phyloP scores from a whole-genome alignment of 73 alveolate species.

The Tetrahymena malaccensis region DNA sequence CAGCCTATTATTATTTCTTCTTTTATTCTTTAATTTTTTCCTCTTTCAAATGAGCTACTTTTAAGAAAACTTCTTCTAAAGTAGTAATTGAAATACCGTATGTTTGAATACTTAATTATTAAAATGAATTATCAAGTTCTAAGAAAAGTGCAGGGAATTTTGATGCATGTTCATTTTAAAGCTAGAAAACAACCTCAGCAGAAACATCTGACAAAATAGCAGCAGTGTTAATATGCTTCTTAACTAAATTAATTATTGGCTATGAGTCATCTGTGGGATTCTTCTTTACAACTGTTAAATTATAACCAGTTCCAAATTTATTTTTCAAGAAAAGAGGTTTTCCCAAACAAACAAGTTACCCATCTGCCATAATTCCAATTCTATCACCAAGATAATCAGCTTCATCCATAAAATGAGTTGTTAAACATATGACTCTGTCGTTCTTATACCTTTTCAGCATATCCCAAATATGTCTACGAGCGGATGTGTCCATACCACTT shows the following conservation, averaged over 20 bases:
- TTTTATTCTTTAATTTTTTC: constrained; percentile 28
- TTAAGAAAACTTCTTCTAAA: constrained; percentile 87
- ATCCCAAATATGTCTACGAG: constrained; percentile 93
- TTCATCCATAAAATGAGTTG: constrained; percentile 97
- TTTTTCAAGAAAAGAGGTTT: constrained; percentile 83
- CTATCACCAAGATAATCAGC: constrained; percentile 98
- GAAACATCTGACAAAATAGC: constrained; percentile 42
- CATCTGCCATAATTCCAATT: constrained; percentile 92
- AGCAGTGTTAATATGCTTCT: constrained; percentile 6
- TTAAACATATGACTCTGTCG: constrained; percentile 78
- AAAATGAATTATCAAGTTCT: constrained; percentile 52
- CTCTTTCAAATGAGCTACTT: constrained; percentile 68
- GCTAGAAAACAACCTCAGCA: constrained; percentile 59
- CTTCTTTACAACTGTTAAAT: constrained; percentile 36
- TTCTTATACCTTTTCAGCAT: constrained; percentile 83
- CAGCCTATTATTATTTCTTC: too few species aligned
- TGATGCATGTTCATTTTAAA: constrained; percentile 49
- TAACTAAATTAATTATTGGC: constrained; percentile 13
- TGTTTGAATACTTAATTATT: constrained; percentile 55
- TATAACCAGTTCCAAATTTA: constrained; percentile 93
- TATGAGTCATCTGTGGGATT: constrained; percentile 31
- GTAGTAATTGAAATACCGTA: constrained; percentile 92
- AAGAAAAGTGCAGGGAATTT: constrained; percentile 60
- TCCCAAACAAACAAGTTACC: constrained; percentile 87
- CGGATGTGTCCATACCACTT: constrained; percentile 94